Evolutionary conservation across 2,329 filamentous ascomycete species (phyloP).

Genomic region (Nemania abortiva): DNA sequence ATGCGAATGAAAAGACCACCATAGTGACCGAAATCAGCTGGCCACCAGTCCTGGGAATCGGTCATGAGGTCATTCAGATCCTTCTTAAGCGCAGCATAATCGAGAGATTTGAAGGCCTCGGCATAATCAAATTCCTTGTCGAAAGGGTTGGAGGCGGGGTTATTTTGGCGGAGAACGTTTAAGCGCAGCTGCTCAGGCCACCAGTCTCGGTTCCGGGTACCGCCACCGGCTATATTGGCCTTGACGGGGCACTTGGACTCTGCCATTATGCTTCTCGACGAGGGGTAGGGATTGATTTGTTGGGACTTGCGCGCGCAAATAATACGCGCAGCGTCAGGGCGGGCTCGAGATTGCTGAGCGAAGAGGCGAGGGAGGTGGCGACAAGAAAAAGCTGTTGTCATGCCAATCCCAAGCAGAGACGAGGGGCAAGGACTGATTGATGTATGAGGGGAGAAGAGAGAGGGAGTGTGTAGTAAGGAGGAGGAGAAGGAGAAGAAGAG

Average conservation of each 20-base stretch:
- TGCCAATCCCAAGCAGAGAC: constrained; percentile 2
- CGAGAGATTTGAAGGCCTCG: constrained; percentile 77
- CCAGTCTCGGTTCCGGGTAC: constrained; percentile 77
- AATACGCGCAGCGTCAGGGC: neutral
- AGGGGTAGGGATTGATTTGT: constrained; percentile 2
- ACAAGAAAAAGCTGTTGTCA: neutral
- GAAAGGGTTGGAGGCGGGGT: constrained; percentile 71
- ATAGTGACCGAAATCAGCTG: constrained; percentile 84
- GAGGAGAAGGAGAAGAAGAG: neutral
- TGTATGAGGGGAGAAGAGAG: neutral
- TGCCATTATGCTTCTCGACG: constrained; percentile 35
- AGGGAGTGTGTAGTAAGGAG: neutral
- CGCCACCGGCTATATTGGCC: constrained; percentile 67
- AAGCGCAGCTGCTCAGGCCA: constrained; percentile 78
- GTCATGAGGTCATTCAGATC: constrained; percentile 79
- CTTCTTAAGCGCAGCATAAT: constrained; percentile 79
- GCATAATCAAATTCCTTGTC: constrained; percentile 77
- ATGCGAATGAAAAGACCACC: constrained; percentile 83
- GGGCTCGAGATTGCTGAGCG: neutral
- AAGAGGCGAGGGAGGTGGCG: neutral
- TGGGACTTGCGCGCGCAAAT: constrained; percentile 5
- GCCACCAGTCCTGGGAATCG: constrained; percentile 84
- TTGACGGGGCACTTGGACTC: constrained; percentile 39
- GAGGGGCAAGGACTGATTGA: neutral
- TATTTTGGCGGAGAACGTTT: constrained; percentile 80